These are phyloP conservation scores for Filobasidium wieringae DNA, from an alignment of 768 basidiomycete genomes.

Conservation along the genomic window DNA sequence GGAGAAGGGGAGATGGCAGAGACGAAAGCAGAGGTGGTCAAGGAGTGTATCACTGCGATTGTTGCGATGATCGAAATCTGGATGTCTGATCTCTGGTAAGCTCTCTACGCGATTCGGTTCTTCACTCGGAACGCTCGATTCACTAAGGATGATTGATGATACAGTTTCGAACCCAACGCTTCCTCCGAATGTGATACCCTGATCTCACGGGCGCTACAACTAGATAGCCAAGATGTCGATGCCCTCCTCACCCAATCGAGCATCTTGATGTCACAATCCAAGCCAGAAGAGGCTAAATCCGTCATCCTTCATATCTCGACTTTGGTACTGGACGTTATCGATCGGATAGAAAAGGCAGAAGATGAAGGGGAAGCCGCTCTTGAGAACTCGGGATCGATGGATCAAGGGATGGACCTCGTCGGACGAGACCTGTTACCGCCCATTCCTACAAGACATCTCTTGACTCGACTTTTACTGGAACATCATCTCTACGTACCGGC, in stretches of 20 bases:
- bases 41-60: constrained; percentile 63
- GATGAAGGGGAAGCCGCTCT: neutral
- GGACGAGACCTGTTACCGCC: constrained; percentile 49
- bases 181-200: constrained; percentile 70
- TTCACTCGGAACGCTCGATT: no score
- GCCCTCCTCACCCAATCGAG: constrained; percentile 69
- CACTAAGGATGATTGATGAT: no score
- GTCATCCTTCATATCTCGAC: constrained; percentile 41
- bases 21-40: constrained; percentile 50
- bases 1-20: constrained; percentile 45
- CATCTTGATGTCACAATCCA: constrained; percentile 75
- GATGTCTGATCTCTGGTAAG: constrained; percentile 91
- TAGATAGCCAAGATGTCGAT: constrained; percentile 65
- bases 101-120: no score
- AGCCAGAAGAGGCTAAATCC: constrained; percentile 65
- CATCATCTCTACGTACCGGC: constrained; percentile 59
- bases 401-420: neutral
- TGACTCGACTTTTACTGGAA: constrained; percentile 76
- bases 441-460: constrained; percentile 56
- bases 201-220: constrained; percentile 57
- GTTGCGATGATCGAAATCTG: constrained; percentile 87
- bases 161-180: constrained; percentile 71
- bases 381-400: neutral
- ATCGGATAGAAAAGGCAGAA: constrained; percentile 1
- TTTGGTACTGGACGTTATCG: neutral